Evolutionary conservation across 2,329 filamentous ascomycete species (phyloP).

Genomic region (Phialophora macrospora): DNA sequence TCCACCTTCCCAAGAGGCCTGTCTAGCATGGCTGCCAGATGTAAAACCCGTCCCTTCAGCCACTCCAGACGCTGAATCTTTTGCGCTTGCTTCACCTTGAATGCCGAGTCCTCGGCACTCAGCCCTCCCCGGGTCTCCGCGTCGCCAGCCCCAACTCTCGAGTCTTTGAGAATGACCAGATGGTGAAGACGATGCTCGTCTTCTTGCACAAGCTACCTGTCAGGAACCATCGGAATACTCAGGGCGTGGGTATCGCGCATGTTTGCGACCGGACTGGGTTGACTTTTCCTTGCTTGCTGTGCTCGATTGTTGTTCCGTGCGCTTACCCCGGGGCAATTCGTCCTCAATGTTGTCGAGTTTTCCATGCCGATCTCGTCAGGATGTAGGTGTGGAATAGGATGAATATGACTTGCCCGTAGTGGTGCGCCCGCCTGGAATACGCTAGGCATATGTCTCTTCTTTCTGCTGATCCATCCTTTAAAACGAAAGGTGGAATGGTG

Average conservation of each 20-base stretch:
- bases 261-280: neutral
- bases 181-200: neutral
- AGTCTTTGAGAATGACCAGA: neutral
- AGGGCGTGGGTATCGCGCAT: neutral
- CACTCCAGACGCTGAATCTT: neutral
- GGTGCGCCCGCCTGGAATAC: neutral
- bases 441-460: neutral
- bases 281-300: neutral
- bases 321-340: no score
- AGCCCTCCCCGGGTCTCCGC: neutral
- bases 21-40: neutral
- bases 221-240: neutral
- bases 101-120: neutral
- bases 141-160: neutral
- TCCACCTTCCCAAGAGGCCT: neutral
- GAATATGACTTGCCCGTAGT: neutral
- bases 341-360: neutral
- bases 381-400: neutral
- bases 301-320: neutral
- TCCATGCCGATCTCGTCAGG: neutral
- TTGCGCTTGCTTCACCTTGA: neutral
- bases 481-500: neutral
- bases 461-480: neutral
- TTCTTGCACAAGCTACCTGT: neutral
- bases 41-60: neutral